phyloP scores from a whole-genome alignment of 1,139 yeast genomes.

The Magnusiomyces suaveolens region DNA sequence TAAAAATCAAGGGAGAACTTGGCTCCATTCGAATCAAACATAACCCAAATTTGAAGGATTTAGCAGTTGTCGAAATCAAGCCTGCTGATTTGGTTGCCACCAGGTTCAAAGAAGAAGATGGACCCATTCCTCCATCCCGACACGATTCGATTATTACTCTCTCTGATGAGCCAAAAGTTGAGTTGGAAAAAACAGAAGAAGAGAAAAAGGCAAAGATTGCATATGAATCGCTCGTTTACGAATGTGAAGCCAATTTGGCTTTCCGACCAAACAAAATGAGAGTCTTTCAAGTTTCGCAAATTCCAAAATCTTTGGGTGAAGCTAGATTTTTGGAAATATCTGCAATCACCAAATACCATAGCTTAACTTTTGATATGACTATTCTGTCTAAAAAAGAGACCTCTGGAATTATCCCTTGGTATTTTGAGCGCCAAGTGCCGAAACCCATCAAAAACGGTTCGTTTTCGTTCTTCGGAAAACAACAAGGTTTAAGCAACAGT shows the following conservation, averaged over 20 bases:
- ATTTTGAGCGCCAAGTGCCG: background rate
- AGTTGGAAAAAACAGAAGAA: background rate
- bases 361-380: constrained; percentile 3
- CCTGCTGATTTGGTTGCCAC: background rate
- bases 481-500: background rate
- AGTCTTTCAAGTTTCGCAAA: constrained; percentile 24
- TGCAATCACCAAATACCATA: background rate
- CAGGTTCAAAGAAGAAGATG: constrained; percentile 3
- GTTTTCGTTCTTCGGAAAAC: background rate
- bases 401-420: constrained; percentile 13
- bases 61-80: background rate
- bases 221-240: background rate
- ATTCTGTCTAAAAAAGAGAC: constrained; percentile 2
- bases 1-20: constrained; percentile 17
- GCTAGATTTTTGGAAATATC: constrained; percentile 4
- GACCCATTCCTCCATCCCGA: background rate
- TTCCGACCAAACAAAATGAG: constrained; percentile 19
- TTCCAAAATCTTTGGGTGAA: constrained; percentile 22
- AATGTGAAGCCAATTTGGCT: constrained; percentile 19
- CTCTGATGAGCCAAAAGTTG: background rate
- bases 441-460: background rate
- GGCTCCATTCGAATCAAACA: constrained; percentile 16
- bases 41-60: background rate
- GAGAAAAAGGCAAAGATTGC: background rate
- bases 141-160: background rate